A percentile compares a stretch with the other conserved stretches of the same genome.
Conservation (phyloP, 768 basidiomycete genomes). For the Hygrocybe coccinea region DNA sequence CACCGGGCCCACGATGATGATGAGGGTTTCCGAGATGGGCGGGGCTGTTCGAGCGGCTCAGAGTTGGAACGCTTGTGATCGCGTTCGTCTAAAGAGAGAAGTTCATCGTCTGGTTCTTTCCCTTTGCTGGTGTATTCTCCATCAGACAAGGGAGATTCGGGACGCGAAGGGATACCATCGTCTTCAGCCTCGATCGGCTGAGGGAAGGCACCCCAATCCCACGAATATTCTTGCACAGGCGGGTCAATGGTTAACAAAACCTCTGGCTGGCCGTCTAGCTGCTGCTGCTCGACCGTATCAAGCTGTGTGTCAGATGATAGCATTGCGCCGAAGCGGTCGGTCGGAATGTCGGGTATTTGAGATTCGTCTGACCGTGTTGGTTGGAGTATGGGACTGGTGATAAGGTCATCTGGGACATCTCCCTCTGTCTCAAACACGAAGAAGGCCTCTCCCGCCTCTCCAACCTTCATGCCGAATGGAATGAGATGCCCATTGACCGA, state of each 20-base stretch:
- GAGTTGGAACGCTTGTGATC: constrained; percentile 34
- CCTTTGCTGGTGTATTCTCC: constrained; percentile 27
- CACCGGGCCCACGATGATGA: constrained; percentile 77
- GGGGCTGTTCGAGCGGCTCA: constrained; percentile 34
- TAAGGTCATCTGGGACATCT: constrained; percentile 87
- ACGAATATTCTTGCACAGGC: constrained; percentile 67
- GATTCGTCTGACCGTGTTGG: constrained; percentile 48
- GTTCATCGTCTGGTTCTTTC: constrained; percentile 22
- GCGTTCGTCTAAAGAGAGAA: constrained; percentile 19
- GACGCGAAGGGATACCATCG: constrained; percentile 27
- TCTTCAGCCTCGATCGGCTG: constrained; percentile 42
- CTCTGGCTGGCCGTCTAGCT: constrained; percentile 7
- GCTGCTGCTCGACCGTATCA: constrained; percentile 33
- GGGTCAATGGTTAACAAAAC: constrained; percentile 12
- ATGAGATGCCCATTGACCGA: constrained; percentile 80
- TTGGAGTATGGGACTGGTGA: constrained; percentile 86
- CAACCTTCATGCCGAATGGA: constrained; percentile 97
- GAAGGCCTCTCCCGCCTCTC: constrained; percentile 97
- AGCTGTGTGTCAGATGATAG: constrained; percentile 57
- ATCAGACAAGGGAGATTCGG: constrained; percentile 32
- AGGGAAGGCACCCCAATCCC: constrained; percentile 94
- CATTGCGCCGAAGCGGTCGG: not conserved
- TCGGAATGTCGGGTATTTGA: constrained; percentile 15
- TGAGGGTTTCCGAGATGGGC: constrained; percentile 35
- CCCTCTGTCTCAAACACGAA: constrained; percentile 97